These are phyloP conservation scores for Henckelia pumila DNA, from an alignment of 257 asterid species.

Conservation along the genomic window DNA sequence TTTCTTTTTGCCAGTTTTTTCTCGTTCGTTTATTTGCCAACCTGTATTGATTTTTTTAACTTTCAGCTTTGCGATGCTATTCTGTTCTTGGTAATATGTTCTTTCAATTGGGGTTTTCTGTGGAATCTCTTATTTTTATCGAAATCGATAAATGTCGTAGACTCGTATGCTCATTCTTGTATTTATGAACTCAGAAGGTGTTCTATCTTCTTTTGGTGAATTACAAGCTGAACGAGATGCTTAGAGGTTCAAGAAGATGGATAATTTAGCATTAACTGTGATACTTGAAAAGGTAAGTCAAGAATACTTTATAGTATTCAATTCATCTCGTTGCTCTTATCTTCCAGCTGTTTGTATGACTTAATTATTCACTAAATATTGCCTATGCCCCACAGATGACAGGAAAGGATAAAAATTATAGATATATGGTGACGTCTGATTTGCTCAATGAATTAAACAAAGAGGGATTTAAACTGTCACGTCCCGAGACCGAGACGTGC, in stretches of 20 bases:
- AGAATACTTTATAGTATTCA: conserved; percentile 5
- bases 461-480: conserved; percentile 82
- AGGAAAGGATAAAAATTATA: conserved; percentile 94
- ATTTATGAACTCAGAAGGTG: background rate
- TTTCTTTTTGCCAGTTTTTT: too few species aligned
- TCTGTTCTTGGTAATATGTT: too few species aligned
- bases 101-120: background rate
- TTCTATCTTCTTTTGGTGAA: conserved; percentile 26
- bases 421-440: conserved; percentile 99
- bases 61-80: background rate
- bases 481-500: too few species aligned
- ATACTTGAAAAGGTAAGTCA: conserved; percentile 82
- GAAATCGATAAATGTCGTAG: background rate
- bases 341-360: conserved; percentile 1
- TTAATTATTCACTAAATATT: background rate
- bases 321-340: background rate
- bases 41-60: background rate
- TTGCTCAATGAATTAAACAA: conserved; percentile 88
- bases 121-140: background rate
- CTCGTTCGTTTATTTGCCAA: background rate
- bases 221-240: conserved; percentile 5
- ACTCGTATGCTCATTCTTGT: background rate
- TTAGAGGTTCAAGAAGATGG: conserved; percentile 36
- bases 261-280: conserved; percentile 44
- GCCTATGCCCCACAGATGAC: conserved; percentile 66